These are phyloP conservation scores for Lyophyllum shimeji DNA, from an alignment of 768 basidiomycete species.

Conservation along the genomic window DNA sequence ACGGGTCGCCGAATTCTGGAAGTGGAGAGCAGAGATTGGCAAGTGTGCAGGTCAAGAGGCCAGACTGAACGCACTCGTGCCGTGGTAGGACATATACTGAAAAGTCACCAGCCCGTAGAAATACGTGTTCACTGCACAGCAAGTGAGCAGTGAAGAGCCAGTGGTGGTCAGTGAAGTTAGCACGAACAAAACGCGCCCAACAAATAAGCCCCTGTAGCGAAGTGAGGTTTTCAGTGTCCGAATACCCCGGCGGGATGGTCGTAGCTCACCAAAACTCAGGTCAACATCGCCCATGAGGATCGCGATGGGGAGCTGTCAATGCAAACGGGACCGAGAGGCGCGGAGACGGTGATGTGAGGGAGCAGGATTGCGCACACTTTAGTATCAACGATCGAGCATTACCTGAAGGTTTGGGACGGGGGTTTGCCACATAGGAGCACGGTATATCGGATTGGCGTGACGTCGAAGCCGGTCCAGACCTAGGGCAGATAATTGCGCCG, in stretches of 20 bases:
- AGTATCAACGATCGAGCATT: no score
- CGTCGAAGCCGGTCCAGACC: no score
- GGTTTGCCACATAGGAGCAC: no score
- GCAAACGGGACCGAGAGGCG: neutral
- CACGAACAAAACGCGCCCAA: slow-evolving; percentile 24
- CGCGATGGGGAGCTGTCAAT: no score
- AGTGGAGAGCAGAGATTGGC: neutral
- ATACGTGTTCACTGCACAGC: slow-evolving; percentile 20
- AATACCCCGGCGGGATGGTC: neutral
- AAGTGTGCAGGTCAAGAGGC: neutral
- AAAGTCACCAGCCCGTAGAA: slow-evolving; percentile 22
- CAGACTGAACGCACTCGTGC: slow-evolving; percentile 15
- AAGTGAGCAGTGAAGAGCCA: neutral
- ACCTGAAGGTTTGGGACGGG: no score
- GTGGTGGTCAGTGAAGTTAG: neutral
- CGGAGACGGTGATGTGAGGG: neutral
- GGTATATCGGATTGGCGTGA: no score
- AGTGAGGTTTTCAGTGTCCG: neutral
- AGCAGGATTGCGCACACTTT: neutral
- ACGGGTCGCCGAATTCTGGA: slow-evolving; percentile 11
- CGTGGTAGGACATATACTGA: slow-evolving; percentile 19
- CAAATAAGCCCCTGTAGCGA: slow-evolving; percentile 18
- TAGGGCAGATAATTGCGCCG: neutral
- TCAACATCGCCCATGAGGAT: neutral
- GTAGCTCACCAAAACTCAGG: neutral